phyloP scores from a whole-genome alignment of 495 filamentous ascomycete species.

The Trichoderma parareesei region DNA sequence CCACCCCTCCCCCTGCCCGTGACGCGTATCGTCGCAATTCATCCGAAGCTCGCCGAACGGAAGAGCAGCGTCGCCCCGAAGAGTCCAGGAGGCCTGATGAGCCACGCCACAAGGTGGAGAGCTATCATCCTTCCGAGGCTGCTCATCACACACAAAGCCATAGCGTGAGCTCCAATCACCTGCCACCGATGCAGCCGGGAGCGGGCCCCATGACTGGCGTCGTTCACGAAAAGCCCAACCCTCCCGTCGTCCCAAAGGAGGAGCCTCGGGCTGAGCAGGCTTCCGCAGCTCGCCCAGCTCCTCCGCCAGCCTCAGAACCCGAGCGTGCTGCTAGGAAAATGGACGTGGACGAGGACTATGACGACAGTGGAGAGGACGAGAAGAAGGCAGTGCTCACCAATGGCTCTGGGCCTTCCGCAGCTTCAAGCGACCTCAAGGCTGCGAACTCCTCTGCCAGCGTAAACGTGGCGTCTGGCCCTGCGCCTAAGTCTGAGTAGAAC shows the following conservation, averaged over 20 bases:
- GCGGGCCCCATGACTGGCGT: constrained; percentile 48
- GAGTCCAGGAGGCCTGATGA: constrained; percentile 35
- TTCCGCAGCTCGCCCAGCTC: constrained; percentile 32
- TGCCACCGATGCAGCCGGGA: constrained; percentile 58
- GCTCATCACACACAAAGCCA: constrained; percentile 73
- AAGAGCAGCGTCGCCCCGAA: constrained; percentile 45
- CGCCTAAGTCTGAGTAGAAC: constrained; percentile 22
- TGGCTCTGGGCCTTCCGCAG: constrained; percentile 7
- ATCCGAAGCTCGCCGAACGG: constrained; percentile 52
- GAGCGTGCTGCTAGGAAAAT: constrained; percentile 89
- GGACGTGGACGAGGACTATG: constrained; percentile 94
- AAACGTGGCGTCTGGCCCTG: constrained; percentile 21
- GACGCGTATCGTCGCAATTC: constrained; percentile 67
- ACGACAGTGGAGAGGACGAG: constrained; percentile 87
- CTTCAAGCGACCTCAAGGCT: background rate
- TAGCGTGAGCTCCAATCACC: constrained; percentile 60
- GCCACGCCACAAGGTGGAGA: constrained; percentile 59
- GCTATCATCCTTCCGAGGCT: constrained; percentile 83
- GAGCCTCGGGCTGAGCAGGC: constrained; percentile 43
- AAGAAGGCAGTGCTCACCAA: constrained; percentile 42
- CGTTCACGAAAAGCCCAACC: constrained; percentile 45
- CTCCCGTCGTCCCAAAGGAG: constrained; percentile 52
- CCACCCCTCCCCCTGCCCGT: constrained; percentile 49
- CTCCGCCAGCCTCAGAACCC: constrained; percentile 44
- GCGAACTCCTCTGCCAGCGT: background rate